Evolutionary conservation across 2,329 filamentous ascomycete genomes (phyloP).

Genomic region (Metarhizium robertsii): DNA sequence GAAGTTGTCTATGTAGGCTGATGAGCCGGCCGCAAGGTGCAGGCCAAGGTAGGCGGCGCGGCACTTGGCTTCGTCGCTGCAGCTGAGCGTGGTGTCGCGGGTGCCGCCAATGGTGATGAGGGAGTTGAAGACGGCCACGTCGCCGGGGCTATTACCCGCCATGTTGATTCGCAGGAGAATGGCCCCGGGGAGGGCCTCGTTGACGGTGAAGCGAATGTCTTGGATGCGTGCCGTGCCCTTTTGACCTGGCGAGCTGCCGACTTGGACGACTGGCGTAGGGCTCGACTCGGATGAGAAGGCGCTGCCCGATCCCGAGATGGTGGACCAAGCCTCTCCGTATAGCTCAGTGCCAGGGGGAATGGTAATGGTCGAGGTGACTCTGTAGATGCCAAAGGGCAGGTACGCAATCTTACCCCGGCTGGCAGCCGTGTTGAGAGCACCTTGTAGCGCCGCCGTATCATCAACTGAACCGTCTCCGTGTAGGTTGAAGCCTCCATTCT

Average conservation of each 20-base stretch:
- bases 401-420: slow-evolving; percentile 18
- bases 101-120: slow-evolving; percentile 37
- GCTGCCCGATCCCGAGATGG: slow-evolving; percentile 35
- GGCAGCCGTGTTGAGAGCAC: slow-evolving; percentile 27
- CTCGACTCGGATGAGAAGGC: slow-evolving; percentile 32
- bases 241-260: slow-evolving; percentile 38
- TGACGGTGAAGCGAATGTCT: slow-evolving; percentile 42
- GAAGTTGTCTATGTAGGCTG: slow-evolving; percentile 11
- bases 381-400: slow-evolving; percentile 19
- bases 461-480: slow-evolving; percentile 28
- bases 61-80: slow-evolving; percentile 23
- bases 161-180: slow-evolving; percentile 42
- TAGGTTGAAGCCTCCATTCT: slow-evolving; percentile 20
- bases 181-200: slow-evolving; percentile 30
- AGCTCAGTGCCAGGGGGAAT: slow-evolving; percentile 34
- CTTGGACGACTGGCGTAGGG: slow-evolving; percentile 37
- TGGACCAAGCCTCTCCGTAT: slow-evolving; percentile 45
- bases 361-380: slow-evolving; percentile 15
- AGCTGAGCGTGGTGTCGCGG: slow-evolving; percentile 16
- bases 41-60: slow-evolving; percentile 38
- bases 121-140: slow-evolving; percentile 41
- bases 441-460: slow-evolving; percentile 27
- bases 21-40: slow-evolving; percentile 30
- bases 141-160: slow-evolving; percentile 31
- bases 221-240: slow-evolving; percentile 38